phyloP scores from a whole-genome alignment of 768 basidiomycete genomes.

The Lactifluus rugatus region DNA sequence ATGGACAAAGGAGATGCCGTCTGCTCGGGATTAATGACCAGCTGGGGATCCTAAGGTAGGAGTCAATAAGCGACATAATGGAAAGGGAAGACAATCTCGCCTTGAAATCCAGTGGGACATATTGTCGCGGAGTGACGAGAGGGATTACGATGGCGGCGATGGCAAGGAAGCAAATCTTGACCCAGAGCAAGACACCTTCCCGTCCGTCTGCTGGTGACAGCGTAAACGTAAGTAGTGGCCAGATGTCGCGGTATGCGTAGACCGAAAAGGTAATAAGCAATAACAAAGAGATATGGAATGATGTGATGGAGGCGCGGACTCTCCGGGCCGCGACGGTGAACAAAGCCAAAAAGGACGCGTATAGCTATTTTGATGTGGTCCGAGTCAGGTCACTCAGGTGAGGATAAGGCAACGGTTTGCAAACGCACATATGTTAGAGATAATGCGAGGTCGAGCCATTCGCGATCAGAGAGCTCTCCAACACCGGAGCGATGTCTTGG shows the following conservation, averaged over 20 bases:
- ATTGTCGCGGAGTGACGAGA: constrained; percentile 44
- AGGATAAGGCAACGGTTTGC: neutral
- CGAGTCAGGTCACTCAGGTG: neutral
- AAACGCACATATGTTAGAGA: constrained; percentile 28
- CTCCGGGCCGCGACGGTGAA: constrained; percentile 15
- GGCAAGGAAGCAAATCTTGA: constrained; percentile 37
- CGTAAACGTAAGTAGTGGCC: constrained; percentile 48
- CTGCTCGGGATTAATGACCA: constrained; percentile 25
- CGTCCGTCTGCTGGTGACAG: constrained; percentile 37
- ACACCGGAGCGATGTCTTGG: constrained; percentile 8
- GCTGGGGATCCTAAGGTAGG: constrained; percentile 21
- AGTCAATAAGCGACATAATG: neutral
- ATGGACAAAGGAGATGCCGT: constrained; percentile 27
- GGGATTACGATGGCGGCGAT: constrained; percentile 42
- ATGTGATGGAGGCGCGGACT: constrained; percentile 17
- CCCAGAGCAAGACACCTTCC: constrained; percentile 45
- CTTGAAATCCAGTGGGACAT: constrained; percentile 48
- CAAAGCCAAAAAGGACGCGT: constrained; percentile 20
- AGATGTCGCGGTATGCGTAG: constrained; percentile 50
- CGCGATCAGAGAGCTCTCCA: constrained; percentile 1
- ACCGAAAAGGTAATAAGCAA: constrained; percentile 39
- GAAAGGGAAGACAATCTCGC: constrained; percentile 23
- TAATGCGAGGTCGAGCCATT: constrained; percentile 18
- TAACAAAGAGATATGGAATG: constrained; percentile 39
- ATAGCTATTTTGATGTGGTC: no score